Evolutionary conservation across 768 basidiomycete genomes (phyloP).

Genomic region (Leccinum pellstonianum): DNA sequence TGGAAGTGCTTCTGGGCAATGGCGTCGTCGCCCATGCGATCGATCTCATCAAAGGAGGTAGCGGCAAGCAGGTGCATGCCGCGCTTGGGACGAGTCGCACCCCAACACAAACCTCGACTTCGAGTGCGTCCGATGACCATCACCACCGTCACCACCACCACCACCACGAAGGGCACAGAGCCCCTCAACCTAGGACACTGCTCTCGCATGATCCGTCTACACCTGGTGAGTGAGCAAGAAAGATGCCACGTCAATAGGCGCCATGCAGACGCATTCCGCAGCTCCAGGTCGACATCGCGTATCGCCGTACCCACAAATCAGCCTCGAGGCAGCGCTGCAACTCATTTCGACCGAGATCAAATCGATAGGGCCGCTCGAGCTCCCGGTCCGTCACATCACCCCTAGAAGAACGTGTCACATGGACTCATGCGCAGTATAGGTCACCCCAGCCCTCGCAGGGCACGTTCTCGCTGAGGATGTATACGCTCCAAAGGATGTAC

Average conservation of each 20-base stretch:
- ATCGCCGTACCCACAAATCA: constrained; percentile 75
- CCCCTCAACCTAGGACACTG: constrained; percentile 54
- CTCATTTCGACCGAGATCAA: constrained; percentile 51
- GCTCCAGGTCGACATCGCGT: constrained; percentile 69
- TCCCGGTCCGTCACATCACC: constrained; percentile 39
- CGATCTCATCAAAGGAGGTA: constrained; percentile 68
- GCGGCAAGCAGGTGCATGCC: constrained; percentile 58
- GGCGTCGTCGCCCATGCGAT: constrained; percentile 69
- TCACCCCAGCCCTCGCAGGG: constrained; percentile 57
- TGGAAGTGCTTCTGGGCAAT: constrained; percentile 56
- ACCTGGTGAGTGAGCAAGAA: constrained; percentile 47
- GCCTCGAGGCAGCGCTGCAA: constrained; percentile 61
- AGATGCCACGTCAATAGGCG: neutral
- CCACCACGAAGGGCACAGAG: constrained; percentile 41
- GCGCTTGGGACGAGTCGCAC: constrained; percentile 39
- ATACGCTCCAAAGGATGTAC: constrained; percentile 61
- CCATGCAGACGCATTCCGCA: constrained; percentile 25
- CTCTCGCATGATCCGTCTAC: constrained; percentile 70
- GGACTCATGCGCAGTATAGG: constrained; percentile 39
- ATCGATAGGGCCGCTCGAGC: constrained; percentile 39
- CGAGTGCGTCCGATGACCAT: constrained; percentile 13
- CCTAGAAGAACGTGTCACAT: neutral
- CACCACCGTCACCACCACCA: constrained; percentile 33
- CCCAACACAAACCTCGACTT: constrained; percentile 11
- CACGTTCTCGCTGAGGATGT: constrained; percentile 77